Evolutionary conservation across 257 asterid species (phyloP), one percentile per base, ranked within the genome.

Genomic region (Agastache rugosa): DNA sequence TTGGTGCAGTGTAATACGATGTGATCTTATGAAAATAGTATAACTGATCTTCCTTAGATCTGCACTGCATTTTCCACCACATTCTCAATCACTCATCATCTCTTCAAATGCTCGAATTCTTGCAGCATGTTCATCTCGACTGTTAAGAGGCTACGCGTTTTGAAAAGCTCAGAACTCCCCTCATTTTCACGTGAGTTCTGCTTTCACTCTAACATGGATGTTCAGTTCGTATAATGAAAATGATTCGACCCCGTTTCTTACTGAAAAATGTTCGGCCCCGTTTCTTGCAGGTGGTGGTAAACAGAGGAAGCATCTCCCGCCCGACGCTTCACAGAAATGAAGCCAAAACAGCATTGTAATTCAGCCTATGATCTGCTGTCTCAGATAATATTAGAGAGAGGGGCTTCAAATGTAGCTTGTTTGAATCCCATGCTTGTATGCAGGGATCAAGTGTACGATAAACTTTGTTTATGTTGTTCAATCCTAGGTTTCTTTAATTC

Each of bases 91-190:
- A 65, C 34, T 37, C 61, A 20, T 35, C 60, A 29, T n/a, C 59
- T 17, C 29, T 41, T 14, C 50, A 17, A 25, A 37, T 25, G 58
- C 54, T 44, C 16, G 5, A 12, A 61, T 16, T 71, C 63, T 47
- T 37, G 90, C 97, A 93, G 98, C 80, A 89, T 91, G 96, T 93
- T 93, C 67, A 88, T 88, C 66, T 87, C 96, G 3, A 91, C 97
- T 1, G 97, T 85, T 37, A 89, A 89, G 87, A 86, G 98, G 87
- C 85, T 93, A 75, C 91, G 98, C 0, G 97, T 93, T 67, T 80
- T 91, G 87, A 91, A 85, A 82, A 91, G 89, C 81, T 91, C 98
- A 0, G 93, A 93, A 16, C 88, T 88, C 63, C 80, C 97, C 1
- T 72, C 75, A 5, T 85, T 88, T 65, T 76, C 85, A 41, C 81